A percentile compares a stretch with the other conserved stretches of the same genome.
Conservation (phyloP, 2,329 filamentous ascomycete genomes). For the Penicillium vulpinum region DNA sequence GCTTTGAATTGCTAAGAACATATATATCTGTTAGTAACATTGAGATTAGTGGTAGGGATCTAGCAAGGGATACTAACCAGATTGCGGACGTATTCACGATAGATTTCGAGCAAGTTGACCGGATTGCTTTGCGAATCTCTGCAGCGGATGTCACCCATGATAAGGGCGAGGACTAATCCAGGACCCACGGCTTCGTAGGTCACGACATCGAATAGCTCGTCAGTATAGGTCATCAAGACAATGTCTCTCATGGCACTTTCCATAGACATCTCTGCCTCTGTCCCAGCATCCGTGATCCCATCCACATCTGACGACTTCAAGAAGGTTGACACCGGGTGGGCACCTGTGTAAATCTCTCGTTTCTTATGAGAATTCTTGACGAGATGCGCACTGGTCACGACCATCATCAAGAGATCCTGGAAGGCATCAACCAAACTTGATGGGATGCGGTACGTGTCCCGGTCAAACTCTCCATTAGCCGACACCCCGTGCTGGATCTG, state of each 20-base stretch:
- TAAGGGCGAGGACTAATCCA: background rate
- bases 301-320: background rate
- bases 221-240: background rate
- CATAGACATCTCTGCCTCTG: background rate
- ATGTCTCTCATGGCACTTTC: background rate
- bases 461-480: background rate
- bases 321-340: background rate
- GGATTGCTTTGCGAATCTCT: background rate
- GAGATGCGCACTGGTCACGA: background rate
- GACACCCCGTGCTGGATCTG: background rate
- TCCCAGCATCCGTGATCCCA: background rate
- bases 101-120: background rate
- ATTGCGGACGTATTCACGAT: background rate
- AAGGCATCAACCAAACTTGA: background rate
- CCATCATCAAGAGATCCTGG: background rate
- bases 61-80: background rate
- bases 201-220: background rate
- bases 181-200: background rate
- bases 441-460: background rate
- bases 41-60: background rate
- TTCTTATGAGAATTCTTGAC: background rate
- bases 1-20: background rate
- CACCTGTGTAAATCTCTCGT: background rate
- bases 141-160: background rate
- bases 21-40: background rate